Conservation (phyloP, 139 green algal genomes). For the Micromonas pusilla region DNA sequence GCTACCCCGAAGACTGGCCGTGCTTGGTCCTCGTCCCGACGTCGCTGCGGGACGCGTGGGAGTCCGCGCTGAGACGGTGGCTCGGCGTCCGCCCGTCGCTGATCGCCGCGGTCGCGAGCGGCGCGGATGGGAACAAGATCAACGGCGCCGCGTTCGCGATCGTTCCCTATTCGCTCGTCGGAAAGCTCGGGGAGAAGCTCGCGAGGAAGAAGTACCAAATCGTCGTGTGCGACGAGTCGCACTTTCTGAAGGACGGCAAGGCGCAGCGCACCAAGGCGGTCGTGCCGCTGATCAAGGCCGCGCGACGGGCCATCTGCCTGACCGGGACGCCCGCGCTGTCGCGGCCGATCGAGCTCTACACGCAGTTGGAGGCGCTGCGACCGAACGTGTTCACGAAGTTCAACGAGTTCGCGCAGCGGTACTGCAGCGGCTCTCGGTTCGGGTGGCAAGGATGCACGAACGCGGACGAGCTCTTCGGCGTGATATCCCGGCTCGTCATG, state of each 20-base stretch:
- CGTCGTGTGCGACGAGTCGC: slow-evolving; percentile 47
- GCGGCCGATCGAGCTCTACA: slow-evolving; percentile 43
- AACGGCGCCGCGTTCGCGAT: slow-evolving; percentile 23
- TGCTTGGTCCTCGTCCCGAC: slow-evolving; percentile 36
- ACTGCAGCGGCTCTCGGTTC: slow-evolving; percentile 29
- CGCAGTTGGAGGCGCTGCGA: slow-evolving; percentile 34
- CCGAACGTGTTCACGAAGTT: slow-evolving; percentile 31
- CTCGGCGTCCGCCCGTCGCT: slow-evolving; percentile 20
- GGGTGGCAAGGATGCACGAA: slow-evolving; percentile 36
- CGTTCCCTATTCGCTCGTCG: slow-evolving; percentile 34
- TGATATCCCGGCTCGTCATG: slow-evolving; percentile 75
- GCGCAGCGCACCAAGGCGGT: slow-evolving; percentile 39
- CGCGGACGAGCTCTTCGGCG: slow-evolving; percentile 66
- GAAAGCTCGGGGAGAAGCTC: slow-evolving; percentile 19
- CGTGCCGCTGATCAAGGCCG: slow-evolving; percentile 33
- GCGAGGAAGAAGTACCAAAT: slow-evolving; percentile 25
- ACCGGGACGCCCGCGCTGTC: slow-evolving; percentile 44
- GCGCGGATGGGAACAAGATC: slow-evolving; percentile 18
- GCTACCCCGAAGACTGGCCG: slow-evolving; percentile 35
- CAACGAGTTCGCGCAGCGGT: slow-evolving; percentile 36
- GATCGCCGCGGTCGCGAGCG: slow-evolving; percentile 16
- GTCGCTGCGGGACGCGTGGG: slow-evolving; percentile 35
- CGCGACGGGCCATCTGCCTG: slow-evolving; percentile 43
- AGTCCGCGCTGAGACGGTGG: slow-evolving; percentile 31
- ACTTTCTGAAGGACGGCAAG: slow-evolving; percentile 48